Conservation (phyloP, 306 rosid species). For the Cucurbita ficifolia region DNA sequence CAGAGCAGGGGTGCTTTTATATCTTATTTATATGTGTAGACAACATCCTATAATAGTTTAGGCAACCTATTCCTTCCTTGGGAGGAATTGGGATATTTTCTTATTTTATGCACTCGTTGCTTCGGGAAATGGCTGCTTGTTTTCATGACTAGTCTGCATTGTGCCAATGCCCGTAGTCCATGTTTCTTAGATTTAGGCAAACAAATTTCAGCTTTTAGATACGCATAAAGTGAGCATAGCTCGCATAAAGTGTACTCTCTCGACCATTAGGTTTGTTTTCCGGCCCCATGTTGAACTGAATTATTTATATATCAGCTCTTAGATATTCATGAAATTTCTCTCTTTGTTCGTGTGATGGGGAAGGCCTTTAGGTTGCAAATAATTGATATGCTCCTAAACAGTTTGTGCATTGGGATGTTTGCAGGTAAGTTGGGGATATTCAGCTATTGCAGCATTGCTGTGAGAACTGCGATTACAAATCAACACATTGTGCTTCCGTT, state of each 20-base stretch:
- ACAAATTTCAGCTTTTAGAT: not conserved
- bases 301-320: not conserved
- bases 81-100: not conserved
- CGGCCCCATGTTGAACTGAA: too few species aligned
- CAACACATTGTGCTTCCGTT: slow-evolving; percentile 88
- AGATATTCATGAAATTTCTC: not conserved
- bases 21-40: not conserved
- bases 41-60: not conserved
- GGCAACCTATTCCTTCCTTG: not conserved
- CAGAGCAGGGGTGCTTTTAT: not conserved
- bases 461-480: slow-evolving; percentile 49
- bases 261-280: too few species aligned
- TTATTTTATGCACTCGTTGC: not conserved
- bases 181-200: not conserved
- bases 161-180: not conserved
- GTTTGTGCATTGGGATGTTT: not conserved
- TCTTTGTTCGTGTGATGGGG: not conserved
- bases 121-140: too few species aligned
- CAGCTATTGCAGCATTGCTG: slow-evolving; percentile 64
- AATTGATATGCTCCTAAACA: not conserved
- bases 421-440: slow-evolving; percentile 59
- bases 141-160: not conserved
- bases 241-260: too few species aligned
- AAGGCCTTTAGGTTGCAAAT: not conserved
- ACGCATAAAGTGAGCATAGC: not conserved